These are phyloP conservation scores for Colletotrichum sp. DNA, from an alignment of 2,329 filamentous ascomycete species.

Conservation along the genomic window DNA sequence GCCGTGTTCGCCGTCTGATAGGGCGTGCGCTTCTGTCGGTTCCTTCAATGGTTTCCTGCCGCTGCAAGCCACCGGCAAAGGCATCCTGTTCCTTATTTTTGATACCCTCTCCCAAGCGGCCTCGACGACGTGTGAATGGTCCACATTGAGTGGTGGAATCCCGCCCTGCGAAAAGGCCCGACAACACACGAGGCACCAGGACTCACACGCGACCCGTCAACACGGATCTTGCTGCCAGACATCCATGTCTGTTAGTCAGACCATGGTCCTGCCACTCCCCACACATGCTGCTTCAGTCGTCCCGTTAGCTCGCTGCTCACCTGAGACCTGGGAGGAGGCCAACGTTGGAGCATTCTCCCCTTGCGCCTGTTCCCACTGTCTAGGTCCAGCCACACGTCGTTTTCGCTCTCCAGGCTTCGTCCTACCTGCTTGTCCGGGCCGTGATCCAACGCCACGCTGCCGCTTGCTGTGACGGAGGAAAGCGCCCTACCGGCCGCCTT, in stretches of 20 bases:
- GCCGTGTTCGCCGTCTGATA: background rate
- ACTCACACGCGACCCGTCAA: constrained; percentile 6
- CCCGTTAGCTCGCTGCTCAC: background rate
- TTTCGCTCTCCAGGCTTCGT: background rate
- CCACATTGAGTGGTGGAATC: background rate
- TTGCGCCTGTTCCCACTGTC: background rate
- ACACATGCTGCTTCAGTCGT: background rate
- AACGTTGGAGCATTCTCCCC: background rate
- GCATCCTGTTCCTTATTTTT: background rate
- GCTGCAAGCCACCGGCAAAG: constrained; percentile 1
- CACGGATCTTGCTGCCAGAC: background rate
- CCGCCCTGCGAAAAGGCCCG: background rate
- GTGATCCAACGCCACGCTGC: constrained; percentile 7
- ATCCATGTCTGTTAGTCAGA: background rate
- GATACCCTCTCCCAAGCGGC: background rate
- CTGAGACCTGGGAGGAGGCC: background rate
- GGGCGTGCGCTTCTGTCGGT: background rate
- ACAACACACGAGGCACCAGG: background rate
- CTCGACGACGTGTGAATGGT: background rate
- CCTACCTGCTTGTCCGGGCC: background rate
- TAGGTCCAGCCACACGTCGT: background rate
- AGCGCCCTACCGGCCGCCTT: background rate
- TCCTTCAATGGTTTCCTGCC: background rate
- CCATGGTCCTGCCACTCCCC: background rate
- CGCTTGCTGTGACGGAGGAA: background rate